phyloP scores from a whole-genome alignment of 2,329 filamentous ascomycete species.

The Penicillium aurantiogriseum region DNA sequence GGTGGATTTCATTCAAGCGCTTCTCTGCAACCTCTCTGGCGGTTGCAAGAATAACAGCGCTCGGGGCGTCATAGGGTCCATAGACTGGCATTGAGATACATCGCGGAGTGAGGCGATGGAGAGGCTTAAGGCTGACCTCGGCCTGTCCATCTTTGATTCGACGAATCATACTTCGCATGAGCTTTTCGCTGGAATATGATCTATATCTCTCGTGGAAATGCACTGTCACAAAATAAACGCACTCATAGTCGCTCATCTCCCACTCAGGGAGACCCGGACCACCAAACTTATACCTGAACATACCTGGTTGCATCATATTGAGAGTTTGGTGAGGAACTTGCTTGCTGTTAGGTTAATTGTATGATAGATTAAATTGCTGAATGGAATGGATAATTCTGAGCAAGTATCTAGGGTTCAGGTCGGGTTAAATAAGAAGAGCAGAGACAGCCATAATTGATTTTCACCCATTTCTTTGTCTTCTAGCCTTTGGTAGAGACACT shows the following conservation, averaged over 20 bases:
- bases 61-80: background rate
- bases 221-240: background rate
- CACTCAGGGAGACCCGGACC: background rate
- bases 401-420: rapidly evolving
- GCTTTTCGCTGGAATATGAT: background rate
- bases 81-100: constrained; percentile 2
- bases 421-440: background rate
- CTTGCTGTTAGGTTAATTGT: background rate
- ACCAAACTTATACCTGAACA: background rate
- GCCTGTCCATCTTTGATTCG: background rate
- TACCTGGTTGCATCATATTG: background rate
- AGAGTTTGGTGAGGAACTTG: no score
- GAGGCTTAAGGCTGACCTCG: background rate
- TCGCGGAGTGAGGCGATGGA: background rate
- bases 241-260: background rate
- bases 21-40: background rate
- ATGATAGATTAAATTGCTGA: background rate
- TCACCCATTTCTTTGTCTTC: background rate
- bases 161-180: background rate
- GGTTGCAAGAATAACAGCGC: background rate
- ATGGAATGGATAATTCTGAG: background rate
- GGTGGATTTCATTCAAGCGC: background rate
- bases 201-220: background rate
- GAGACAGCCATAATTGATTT: background rate
- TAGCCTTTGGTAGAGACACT: background rate